phyloP scores from a whole-genome alignment of 164 flowering plant genomes.

The Stephania cephalantha region DNA sequence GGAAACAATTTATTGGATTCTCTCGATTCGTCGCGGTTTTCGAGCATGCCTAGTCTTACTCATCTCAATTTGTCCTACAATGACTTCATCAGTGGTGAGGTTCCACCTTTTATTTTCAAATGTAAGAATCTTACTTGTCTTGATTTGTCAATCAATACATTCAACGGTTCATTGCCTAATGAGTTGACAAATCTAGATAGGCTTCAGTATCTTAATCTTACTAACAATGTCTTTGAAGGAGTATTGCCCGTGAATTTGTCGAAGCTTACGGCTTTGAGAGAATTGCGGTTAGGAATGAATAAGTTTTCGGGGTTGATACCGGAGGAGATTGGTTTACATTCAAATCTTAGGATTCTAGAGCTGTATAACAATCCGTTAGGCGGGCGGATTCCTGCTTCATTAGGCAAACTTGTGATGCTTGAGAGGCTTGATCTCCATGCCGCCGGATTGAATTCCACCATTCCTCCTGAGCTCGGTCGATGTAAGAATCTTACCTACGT shows the following conservation, averaged over 20 bases:
- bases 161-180: not conserved
- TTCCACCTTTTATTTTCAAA: constrained; percentile 32
- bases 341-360: constrained; percentile 23
- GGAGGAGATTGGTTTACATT: constrained; percentile 21
- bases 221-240: constrained; percentile 24
- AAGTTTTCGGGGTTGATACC: constrained; percentile 27
- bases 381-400: constrained; percentile 35
- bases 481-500: constrained; percentile 32
- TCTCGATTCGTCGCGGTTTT: constrained; percentile 21
- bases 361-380: constrained; percentile 23
- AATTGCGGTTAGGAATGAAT: constrained; percentile 21
- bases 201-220: constrained; percentile 24
- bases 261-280: constrained; percentile 20
- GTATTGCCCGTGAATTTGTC: constrained; percentile 18
- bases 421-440: constrained; percentile 22
- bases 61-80: constrained; percentile 24
- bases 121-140: constrained; percentile 30
- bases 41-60: constrained; percentile 26
- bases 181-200: constrained; percentile 12
- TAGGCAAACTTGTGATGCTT: constrained; percentile 33
- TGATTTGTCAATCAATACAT: constrained; percentile 19
- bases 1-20: constrained; percentile 26
- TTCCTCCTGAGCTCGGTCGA: constrained; percentile 36
- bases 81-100: constrained; percentile 7
- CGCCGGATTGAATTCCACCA: constrained; percentile 25